Evolutionary conservation across 169 alveolate genomes (phyloP).

Genomic region (Cryptosporidium viatorum): DNA sequence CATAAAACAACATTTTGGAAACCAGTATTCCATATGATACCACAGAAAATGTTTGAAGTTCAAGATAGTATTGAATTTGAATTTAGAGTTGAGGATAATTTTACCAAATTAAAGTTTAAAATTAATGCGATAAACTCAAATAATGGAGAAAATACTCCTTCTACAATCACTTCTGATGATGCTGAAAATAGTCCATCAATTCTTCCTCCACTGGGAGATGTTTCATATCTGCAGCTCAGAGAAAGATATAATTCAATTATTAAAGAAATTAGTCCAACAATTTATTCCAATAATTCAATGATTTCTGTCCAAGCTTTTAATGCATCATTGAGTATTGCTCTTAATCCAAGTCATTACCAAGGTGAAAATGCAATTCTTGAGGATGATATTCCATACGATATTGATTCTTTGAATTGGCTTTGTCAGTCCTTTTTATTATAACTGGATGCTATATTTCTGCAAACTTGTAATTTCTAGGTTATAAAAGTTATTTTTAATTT

Average conservation of each 20-base stretch:
- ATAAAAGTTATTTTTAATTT: background rate
- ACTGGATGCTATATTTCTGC: background rate
- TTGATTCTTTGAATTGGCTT: constrained; percentile 70
- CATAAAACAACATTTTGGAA: constrained; percentile 62
- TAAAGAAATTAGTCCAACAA: constrained; percentile 54
- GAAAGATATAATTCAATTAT: constrained; percentile 52
- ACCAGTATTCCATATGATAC: constrained; percentile 66
- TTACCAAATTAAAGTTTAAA: constrained; percentile 39
- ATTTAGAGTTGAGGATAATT: constrained; percentile 6
- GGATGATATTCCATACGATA: constrained; percentile 50
- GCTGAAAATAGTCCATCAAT: constrained; percentile 37
- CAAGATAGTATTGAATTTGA: constrained; percentile 54
- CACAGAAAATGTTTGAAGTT: constrained; percentile 8
- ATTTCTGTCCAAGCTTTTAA: constrained; percentile 46
- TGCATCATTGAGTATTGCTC: constrained; percentile 55
- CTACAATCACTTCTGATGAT: constrained; percentile 67
- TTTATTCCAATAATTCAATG: constrained; percentile 23
- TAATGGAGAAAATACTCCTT: constrained; percentile 49
- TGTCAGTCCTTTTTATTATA: constrained; percentile 57
- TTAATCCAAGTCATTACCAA: constrained; percentile 36
- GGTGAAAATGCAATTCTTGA: constrained; percentile 32
- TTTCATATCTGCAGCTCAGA: constrained; percentile 36
- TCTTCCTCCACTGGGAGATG: constrained; percentile 65
- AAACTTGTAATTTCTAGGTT: background rate
- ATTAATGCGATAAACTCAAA: constrained; percentile 30